Evolutionary conservation across 257 asterid species (phyloP), one percentile per base, ranked within the genome.

Genomic region (Plectranthus barbatus): DNA sequence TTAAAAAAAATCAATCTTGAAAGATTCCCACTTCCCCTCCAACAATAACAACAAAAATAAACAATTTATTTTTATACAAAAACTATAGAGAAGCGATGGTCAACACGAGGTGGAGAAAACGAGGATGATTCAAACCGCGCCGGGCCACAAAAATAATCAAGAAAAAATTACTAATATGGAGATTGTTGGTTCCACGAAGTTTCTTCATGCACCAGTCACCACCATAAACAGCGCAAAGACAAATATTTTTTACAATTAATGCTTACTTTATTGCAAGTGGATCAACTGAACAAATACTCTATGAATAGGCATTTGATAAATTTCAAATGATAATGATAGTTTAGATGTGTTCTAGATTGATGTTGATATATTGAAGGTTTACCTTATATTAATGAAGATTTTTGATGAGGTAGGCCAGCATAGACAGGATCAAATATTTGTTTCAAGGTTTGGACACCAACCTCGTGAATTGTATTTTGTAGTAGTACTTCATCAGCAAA

Each of bases 201-300:
- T 74, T 74, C 83, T 40, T 71, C 72, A 58, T 71, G 72, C 72
- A 71, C 40, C 72, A 58, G 64, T 67, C 72, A 71, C 40, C 60
- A 34, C 21, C 51, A 52, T 44, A 19, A 70, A 39, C 59, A 42
- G 21, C n/a, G 4, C 18, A 24, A 34, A 46, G 4, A 6, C 5
- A 18, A 45, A 7, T 26, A 26, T 1, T 26, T 26, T 45, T 5
- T 18, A 8, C 1, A 9, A n/a, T 39, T 44, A 19, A n/a, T 41
- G 13, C 26, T 33, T 61, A 29, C 9, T 55, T 13, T 13, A 50
- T 36, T 36, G 23, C 24, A 13, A 11, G 15, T 31, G 40, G 23
- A 53, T 14, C 20, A 31, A 44, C 2, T 44, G 6, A 18, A 45
- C 4, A n/a, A 24, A 1, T 23, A 9, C 6, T 51, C 1, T 51